Base-by-base conservation (phyloP, 805 yeast species). In the Metschnikowia cubensis region DNA sequence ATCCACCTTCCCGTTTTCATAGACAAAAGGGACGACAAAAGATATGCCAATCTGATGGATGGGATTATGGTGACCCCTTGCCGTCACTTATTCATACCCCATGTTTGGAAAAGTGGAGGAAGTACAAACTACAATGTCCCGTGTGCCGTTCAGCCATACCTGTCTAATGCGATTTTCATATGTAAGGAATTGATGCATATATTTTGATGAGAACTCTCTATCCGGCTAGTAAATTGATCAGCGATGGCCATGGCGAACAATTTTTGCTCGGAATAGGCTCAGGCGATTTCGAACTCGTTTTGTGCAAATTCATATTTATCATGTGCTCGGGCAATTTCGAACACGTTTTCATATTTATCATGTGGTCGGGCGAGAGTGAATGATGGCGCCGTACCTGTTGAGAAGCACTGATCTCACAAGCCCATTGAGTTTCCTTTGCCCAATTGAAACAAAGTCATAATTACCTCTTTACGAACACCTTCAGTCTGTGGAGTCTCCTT, bases 41-140 rank as follows among this genome's bases (percentile, higher is more conserved):
- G 47, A 3, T 43, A 45, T 47, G 58, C 53, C 32, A 48, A 45
- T 5, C 32, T 49, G 40, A 54, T 57, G 58, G 53, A 81, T 56
- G 67, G 71, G 11, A 85, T 84, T 60, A 85, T 87, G 94, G 81
- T 89, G 3, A 89, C 98, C 0, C 97, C 97, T 1, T 91, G 98
- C 66, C 76, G 83, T 38, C 98, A 91, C 65, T 82, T 89, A 8
- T 92, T 90, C 97, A 91, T 63, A 79, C 89, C 1, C 83, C 80
- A n/a, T 91, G 98, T 69, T 71, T 92, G 55, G 95, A 88, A 62
- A 82, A 79, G 53, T 92, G 97, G 97, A 89, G 91, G 97, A 81
- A 84, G 64, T 87, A 89, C 64, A 88, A 90, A 60, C 68, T 92
- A 45, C 96, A 90, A 61, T 92, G 98, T 68, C 98, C 98, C 0